Conservation (phyloP, 2,329 filamentous ascomycete species). For the Lachnum nothofagi region DNA sequence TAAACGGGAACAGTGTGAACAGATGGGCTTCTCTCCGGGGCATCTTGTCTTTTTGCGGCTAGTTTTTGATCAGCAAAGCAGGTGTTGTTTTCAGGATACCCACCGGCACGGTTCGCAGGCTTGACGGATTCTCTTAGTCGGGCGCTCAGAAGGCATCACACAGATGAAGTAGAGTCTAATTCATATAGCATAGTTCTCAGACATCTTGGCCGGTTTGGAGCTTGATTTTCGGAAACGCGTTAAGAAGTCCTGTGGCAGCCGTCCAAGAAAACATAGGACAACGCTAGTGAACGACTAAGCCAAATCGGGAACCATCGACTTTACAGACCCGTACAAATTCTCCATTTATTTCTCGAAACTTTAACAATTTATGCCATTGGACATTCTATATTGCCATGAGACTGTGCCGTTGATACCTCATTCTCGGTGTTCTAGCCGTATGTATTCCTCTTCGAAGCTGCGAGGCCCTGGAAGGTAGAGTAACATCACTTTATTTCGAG, state of each 20-base stretch:
- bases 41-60: constrained; percentile 50
- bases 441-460: too few species aligned
- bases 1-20: constrained; percentile 46
- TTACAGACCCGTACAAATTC: too few species aligned
- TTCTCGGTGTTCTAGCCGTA: too few species aligned
- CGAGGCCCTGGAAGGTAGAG: too few species aligned
- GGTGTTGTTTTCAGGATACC: constrained; percentile 3
- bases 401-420: too few species aligned
- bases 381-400: too few species aligned
- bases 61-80: constrained; percentile 2
- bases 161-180: neutral
- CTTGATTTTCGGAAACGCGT: too few species aligned
- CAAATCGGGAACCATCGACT: too few species aligned
- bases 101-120: constrained; percentile 37
- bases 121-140: constrained; percentile 30
- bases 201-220: neutral
- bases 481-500: too few species aligned
- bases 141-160: constrained; percentile 25
- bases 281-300: neutral
- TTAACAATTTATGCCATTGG: too few species aligned
- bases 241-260: too few species aligned
- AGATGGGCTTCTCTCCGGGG: constrained; percentile 45
- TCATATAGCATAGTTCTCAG: neutral
- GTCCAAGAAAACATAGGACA: neutral
- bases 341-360: too few species aligned